These are phyloP conservation scores for Talinum fruticosum DNA, from an alignment of 148 eudicot species.

Conservation along the genomic window DNA sequence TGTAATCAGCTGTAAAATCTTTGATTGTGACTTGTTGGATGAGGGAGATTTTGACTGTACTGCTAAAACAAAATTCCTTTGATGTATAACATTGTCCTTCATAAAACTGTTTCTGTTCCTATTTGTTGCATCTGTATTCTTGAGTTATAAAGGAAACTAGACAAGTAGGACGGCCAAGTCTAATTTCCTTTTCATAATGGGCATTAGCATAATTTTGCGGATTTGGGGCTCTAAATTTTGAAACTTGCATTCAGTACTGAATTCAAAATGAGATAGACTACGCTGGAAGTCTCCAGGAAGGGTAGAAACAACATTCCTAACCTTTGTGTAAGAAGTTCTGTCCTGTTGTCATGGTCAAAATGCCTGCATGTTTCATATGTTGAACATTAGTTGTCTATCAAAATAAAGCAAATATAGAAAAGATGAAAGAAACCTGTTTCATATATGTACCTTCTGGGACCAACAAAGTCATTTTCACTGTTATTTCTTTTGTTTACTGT, in stretches of 20 bases:
- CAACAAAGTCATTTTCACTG: background rate
- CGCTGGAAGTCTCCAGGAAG: too few relatives aligned
- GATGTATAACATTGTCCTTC: background rate
- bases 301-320: too few relatives aligned
- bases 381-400: background rate
- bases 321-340: background rate
- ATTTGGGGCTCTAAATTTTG: background rate
- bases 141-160: background rate
- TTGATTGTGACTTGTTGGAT: background rate
- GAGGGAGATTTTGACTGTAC: background rate
- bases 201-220: background rate
- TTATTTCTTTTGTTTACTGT: constrained; percentile 7
- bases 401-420: background rate
- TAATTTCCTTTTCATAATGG: background rate
- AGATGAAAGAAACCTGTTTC: background rate
- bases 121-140: background rate
- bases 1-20: too few relatives aligned
- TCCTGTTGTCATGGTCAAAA: background rate
- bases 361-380: constrained; percentile 10
- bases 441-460: background rate
- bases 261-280: too few relatives aligned
- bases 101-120: background rate
- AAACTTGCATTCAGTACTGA: background rate
- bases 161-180: background rate
- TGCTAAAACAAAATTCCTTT: background rate